Conservation (phyloP, 129 eudicot species). For the Helianthus tuberosus region DNA sequence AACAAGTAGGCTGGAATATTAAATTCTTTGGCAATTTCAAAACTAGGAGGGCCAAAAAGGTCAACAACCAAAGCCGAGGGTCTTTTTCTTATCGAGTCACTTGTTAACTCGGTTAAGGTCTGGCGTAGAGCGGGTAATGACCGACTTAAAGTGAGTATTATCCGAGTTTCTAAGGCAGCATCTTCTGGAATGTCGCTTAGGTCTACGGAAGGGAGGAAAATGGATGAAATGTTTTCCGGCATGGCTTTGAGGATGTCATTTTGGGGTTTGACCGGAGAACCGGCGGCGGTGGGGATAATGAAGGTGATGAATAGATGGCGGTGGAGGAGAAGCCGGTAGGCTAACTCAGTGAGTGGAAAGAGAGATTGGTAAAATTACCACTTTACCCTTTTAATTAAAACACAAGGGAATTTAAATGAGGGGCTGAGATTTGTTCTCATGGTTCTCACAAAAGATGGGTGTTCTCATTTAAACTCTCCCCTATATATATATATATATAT, state of each 20-base stretch:
- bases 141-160: conserved; percentile 36
- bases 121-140: conserved; percentile 40
- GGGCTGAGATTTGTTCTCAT: too few species aligned
- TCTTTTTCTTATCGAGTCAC: background rate
- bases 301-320: conserved; percentile 36
- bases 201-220: conserved; percentile 42
- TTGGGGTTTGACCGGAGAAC: conserved; percentile 37
- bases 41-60: conserved; percentile 38
- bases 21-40: conserved; percentile 39
- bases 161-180: conserved; percentile 29
- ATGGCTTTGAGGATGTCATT: conserved; percentile 33
- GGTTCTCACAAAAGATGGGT: too few species aligned
- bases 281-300: conserved; percentile 45
- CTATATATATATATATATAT: too few species aligned
- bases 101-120: conserved; percentile 17
- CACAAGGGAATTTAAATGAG: too few species aligned
- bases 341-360: conserved; percentile 43
- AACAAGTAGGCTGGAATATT: conserved; percentile 35
- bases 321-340: conserved; percentile 33
- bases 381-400: too few species aligned
- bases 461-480: too few species aligned
- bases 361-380: too few species aligned
- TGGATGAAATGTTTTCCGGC: conserved; percentile 27
- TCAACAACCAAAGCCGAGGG: conserved; percentile 43
- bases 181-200: conserved; percentile 33